Base-by-base conservation (phyloP, 148 eudicot genomes). In the Fagopyrum esculentum region DNA sequence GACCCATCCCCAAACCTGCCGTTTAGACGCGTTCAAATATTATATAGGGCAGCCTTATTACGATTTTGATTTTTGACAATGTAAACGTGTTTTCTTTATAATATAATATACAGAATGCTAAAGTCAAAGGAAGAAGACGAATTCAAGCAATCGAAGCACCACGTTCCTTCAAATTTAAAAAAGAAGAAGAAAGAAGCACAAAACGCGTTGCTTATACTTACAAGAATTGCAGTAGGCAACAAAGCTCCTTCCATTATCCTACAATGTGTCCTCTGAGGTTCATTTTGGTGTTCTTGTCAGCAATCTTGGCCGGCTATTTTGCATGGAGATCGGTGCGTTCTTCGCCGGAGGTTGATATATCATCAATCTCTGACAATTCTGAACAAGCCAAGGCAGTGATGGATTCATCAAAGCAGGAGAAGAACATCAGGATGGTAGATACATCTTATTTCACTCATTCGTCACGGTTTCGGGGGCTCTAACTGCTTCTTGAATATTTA, bases 241-340 rank as follows among this genome's bases (percentile, higher is more conserved):
- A 17, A 19, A 57, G 10, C 64, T 30, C n/a, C 30, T 15, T 57
- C 64, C 64, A 60, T 26, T 26, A 26, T 9, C 10, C 48, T 6
- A 72, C 12, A 51, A 73, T 73, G 75, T 73, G 75, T 73, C 75
- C 75, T 22, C 15, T 73, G 35, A 73, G 75, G 35, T 73, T 73
- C 75, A 73, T 73, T 44, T 52, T 73, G 75, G 75, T 73, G n/a
- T 73, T 73, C 45, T 73, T 73, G 3, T 73, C 75, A 6, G 75
- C 75, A 44, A 35, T 73, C 19, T 6, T 73, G 59, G 75, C 75
- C 2, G 75, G 61, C 7, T 73, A 48, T 51, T 22, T 73, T 10
- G 75, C 75, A 15, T 73, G 75, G 75, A 51, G 75, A 73, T 49
- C 75, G 75, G 11, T 30, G 17, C 15, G 61, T 12, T 48, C 57